These are phyloP conservation scores for Eimeria sp. DNA, from an alignment of 169 alveolate species.

Conservation along the genomic window DNA sequence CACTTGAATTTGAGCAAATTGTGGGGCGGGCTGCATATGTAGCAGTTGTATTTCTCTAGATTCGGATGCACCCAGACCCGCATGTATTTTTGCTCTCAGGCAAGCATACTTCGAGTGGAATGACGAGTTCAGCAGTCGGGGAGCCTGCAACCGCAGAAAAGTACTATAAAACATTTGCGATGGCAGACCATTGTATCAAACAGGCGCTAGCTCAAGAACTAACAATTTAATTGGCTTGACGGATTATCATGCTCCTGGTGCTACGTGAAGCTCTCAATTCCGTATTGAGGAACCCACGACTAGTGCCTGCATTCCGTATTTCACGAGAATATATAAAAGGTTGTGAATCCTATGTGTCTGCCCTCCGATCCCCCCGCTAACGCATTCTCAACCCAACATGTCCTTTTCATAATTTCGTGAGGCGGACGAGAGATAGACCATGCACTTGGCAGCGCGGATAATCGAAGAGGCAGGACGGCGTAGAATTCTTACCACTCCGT, in stretches of 20 bases:
- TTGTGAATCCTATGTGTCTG: background rate
- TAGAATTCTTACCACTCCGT: background rate
- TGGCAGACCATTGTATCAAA: background rate
- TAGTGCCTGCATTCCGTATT: no score
- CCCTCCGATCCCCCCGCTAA: background rate
- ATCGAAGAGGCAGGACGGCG: background rate
- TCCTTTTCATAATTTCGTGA: background rate
- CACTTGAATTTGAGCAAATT: background rate
- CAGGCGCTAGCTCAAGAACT: background rate
- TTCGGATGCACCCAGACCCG: background rate
- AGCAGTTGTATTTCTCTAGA: background rate
- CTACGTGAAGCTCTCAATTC: no score
- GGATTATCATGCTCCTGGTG: background rate
- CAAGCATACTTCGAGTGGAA: background rate
- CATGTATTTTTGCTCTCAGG: no score
- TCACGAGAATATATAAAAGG: background rate
- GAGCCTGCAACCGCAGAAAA: background rate
- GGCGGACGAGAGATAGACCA: background rate
- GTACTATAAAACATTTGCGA: background rate
- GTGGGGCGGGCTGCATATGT: background rate
- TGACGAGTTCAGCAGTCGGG: background rate
- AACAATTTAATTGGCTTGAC: background rate
- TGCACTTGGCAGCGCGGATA: background rate
- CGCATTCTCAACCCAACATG: background rate
- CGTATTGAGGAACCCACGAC: no score